Evolutionary conservation across 257 asterid species (phyloP).

Genomic region (Perilla frutescens): DNA sequence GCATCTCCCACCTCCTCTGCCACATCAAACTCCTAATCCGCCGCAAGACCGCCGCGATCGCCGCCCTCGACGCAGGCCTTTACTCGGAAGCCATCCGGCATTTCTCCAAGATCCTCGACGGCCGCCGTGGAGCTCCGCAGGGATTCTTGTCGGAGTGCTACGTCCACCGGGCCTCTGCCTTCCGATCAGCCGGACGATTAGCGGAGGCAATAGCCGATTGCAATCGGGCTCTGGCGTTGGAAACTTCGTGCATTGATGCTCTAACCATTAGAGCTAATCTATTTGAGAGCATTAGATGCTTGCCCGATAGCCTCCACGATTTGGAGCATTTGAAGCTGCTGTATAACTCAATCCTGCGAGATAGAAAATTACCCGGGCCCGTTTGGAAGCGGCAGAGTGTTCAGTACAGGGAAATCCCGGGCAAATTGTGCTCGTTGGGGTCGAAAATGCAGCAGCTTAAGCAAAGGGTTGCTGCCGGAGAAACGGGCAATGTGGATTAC

Average conservation of each 20-base stretch:
- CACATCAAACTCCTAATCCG: slow-evolving; percentile 77
- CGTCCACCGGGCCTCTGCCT: slow-evolving; percentile 70
- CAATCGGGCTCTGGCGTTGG: slow-evolving; percentile 77
- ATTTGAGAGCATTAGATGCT: slow-evolving; percentile 73
- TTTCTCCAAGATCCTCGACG: slow-evolving; percentile 75
- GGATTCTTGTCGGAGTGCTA: slow-evolving; percentile 72
- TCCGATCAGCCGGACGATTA: slow-evolving; percentile 57
- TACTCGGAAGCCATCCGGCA: slow-evolving; percentile 70
- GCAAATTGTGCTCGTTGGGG: slow-evolving; percentile 77
- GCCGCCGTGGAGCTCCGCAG: slow-evolving; percentile 81
- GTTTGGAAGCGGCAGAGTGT: slow-evolving; percentile 84
- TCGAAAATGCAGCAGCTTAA: slow-evolving; percentile 80
- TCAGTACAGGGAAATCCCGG: slow-evolving; percentile 90
- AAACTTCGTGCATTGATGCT: slow-evolving; percentile 81
- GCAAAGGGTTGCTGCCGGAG: slow-evolving; percentile 85
- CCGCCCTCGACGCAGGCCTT: slow-evolving; percentile 76
- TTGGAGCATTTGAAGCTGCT: slow-evolving; percentile 87
- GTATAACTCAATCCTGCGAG: slow-evolving; percentile 80
- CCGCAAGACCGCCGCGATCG: slow-evolving; percentile 75
- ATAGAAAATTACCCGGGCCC: slow-evolving; percentile 79
- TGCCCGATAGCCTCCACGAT: slow-evolving; percentile 92
- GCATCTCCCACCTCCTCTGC: slow-evolving; percentile 66
- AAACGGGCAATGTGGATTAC: slow-evolving; percentile 79
- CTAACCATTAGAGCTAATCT: slow-evolving; percentile 73
- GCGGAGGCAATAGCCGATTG: slow-evolving; percentile 83